Percentiles rank a stretch among this genome's conserved stretches.
These are phyloP conservation scores for Agaricales sp. DNA, from an alignment of 1,284 basidiomycete species.

Conservation along the genomic window DNA sequence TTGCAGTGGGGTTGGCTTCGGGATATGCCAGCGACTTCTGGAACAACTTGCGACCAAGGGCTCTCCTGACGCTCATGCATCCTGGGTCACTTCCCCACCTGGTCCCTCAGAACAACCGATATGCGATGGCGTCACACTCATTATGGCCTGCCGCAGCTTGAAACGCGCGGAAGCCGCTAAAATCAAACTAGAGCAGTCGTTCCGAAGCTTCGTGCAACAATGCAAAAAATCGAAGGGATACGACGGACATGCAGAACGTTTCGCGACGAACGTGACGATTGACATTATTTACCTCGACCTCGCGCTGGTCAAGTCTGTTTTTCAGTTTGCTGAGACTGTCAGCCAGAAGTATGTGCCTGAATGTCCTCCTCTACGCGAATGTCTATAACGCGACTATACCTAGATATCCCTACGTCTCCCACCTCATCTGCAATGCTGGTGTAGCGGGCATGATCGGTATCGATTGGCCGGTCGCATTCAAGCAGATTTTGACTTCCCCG, in stretches of 20 bases:
- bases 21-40: constrained; percentile 76
- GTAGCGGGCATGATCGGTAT: constrained; percentile 55
- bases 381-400: too few relatives aligned
- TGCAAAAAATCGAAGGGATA: constrained; percentile 25
- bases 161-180: constrained; percentile 57
- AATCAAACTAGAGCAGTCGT: constrained; percentile 35
- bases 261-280: constrained; percentile 53
- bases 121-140: constrained; percentile 57
- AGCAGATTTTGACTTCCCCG: constrained; percentile 41
- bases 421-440: constrained; percentile 79
- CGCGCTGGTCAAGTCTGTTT: constrained; percentile 48
- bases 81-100: constrained; percentile 25
- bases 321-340: constrained; percentile 53
- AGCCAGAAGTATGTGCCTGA: constrained; percentile 35
- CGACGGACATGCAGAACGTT: constrained; percentile 41
- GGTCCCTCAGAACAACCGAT: not conserved
- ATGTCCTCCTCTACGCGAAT: constrained; percentile 2
- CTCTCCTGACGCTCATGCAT: constrained; percentile 36
- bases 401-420: constrained; percentile 81
- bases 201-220: constrained; percentile 42
- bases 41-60: constrained; percentile 46
- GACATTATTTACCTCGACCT: constrained; percentile 61
- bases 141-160: constrained; percentile 74
- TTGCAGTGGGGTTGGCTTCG: constrained; percentile 74
- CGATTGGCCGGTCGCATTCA: constrained; percentile 37